Evolutionary conservation across 2,329 filamentous ascomycete species (phyloP).

Genomic region (Colletotrichum limetticola): DNA sequence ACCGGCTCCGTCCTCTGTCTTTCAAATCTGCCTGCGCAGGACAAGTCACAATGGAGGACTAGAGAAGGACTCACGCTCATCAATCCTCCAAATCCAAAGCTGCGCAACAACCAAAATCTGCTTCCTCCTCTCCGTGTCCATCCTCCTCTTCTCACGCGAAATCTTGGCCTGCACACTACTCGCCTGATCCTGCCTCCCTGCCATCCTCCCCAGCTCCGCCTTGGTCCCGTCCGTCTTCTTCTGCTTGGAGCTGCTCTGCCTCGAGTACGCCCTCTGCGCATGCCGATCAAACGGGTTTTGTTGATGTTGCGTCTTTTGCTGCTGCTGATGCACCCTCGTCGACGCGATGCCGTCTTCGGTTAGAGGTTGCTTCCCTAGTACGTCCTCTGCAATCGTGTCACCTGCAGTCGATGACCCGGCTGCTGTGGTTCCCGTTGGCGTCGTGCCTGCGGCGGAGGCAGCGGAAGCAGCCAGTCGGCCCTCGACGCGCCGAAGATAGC

Average conservation of each 20-base stretch:
- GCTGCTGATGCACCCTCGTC: background rate
- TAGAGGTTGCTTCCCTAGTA: background rate
- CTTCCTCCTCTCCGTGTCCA: conserved; percentile 42
- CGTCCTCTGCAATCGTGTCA: background rate
- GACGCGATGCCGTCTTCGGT: background rate
- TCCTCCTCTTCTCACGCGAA: conserved; percentile 26
- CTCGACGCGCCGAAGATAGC: conserved; percentile 30
- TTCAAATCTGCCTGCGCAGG: too few species aligned
- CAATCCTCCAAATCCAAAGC: conserved; percentile 37
- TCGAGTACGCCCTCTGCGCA: conserved; percentile 17
- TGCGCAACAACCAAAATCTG: conserved; percentile 42
- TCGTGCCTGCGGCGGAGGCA: background rate
- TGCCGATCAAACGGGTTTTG: conserved; percentile 26
- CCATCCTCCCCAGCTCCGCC: conserved; percentile 36
- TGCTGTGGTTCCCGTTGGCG: background rate
- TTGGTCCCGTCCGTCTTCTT: conserved; percentile 37
- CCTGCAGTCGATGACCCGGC: background rate
- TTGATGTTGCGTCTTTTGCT: background rate
- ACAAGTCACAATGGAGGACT: too few species aligned
- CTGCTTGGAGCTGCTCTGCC: conserved; percentile 36
- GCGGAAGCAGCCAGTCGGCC: background rate
- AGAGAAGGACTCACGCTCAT: conserved; percentile 26
- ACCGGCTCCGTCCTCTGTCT: too few species aligned
- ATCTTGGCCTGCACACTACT: conserved; percentile 35
- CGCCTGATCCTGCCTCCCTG: conserved; percentile 34